These are phyloP conservation scores for Paraphaeosphaeria sporulosa DNA, from an alignment of 2,329 filamentous ascomycete species.

Conservation along the genomic window DNA sequence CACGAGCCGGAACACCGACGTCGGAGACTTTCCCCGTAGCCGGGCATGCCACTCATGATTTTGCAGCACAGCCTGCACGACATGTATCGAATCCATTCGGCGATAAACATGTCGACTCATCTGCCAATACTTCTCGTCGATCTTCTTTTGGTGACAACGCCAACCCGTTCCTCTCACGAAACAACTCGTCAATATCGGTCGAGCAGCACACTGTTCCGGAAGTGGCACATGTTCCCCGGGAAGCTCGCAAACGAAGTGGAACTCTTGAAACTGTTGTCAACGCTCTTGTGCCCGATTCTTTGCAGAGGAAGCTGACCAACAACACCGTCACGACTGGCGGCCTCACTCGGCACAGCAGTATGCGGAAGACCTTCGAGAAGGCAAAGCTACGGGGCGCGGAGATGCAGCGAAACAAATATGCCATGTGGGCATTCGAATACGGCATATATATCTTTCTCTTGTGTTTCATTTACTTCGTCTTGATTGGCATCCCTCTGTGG, in stretches of 20 bases:
- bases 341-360: constrained; percentile 21
- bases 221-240: constrained; percentile 15
- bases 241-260: constrained; percentile 18
- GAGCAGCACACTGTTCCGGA: constrained; percentile 8
- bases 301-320: constrained; percentile 25
- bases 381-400: constrained; percentile 31
- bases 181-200: constrained; percentile 17
- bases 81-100: not conserved
- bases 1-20: not conserved
- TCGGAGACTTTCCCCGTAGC: not conserved
- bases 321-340: constrained; percentile 23
- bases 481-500: constrained; percentile 57
- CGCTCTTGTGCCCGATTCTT: constrained; percentile 24
- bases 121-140: not conserved
- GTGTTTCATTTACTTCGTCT: constrained; percentile 56
- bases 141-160: not conserved
- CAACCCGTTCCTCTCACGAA: constrained; percentile 12
- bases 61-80: not conserved
- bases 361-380: constrained; percentile 33
- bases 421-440: constrained; percentile 50
- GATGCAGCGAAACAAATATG: constrained; percentile 44
- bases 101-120: not conserved
- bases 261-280: constrained; percentile 29
- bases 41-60: not conserved
- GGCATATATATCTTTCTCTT: constrained; percentile 46